phyloP scores from a whole-genome alignment of 2,329 filamentous ascomycete species.

The Penicillium sp. region DNA sequence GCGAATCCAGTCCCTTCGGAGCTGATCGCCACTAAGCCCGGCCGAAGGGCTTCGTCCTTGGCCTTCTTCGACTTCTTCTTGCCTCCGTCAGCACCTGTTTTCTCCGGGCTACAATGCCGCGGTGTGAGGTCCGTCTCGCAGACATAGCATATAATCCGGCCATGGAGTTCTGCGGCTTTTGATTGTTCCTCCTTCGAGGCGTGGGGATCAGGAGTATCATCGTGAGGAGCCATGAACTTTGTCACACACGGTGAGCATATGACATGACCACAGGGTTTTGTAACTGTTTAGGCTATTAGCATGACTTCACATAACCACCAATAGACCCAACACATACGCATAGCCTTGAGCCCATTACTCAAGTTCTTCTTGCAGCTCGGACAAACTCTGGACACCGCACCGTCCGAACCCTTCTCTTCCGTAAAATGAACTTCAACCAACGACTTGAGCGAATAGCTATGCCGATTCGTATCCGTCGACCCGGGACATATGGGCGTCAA shows the following conservation, averaged over 20 bases:
- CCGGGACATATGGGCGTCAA: conserved; percentile 70
- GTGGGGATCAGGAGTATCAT: conserved; percentile 56
- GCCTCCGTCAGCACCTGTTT: conserved; percentile 21
- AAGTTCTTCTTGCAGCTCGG: conserved; percentile 81
- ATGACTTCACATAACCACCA: background rate
- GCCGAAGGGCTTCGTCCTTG: conserved; percentile 56
- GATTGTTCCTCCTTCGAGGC: conserved; percentile 49
- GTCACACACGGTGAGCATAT: conserved; percentile 78
- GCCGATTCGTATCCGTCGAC: conserved; percentile 61
- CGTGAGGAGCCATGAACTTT: conserved; percentile 67
- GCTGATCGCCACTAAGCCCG: conserved; percentile 72
- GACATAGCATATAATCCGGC: conserved; percentile 69
- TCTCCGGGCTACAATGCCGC: conserved; percentile 27
- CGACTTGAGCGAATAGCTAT: conserved; percentile 71
- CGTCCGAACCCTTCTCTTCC: conserved; percentile 59
- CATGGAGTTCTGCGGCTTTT: conserved; percentile 32
- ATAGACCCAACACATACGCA: conserved; percentile 44
- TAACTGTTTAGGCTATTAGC: conserved; percentile 46
- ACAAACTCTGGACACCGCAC: conserved; percentile 55
- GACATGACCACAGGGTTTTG: conserved; percentile 87
- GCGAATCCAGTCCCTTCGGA: conserved; percentile 92
- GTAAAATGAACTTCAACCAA: conserved; percentile 73
- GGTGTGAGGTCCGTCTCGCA: conserved; percentile 72
- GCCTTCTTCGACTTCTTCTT: conserved; percentile 37
- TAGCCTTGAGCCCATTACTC: conserved; percentile 74